These are phyloP conservation scores for Aegilops tauschii DNA, from an alignment of 176 grass and related monocot species.

Conservation along the genomic window DNA sequence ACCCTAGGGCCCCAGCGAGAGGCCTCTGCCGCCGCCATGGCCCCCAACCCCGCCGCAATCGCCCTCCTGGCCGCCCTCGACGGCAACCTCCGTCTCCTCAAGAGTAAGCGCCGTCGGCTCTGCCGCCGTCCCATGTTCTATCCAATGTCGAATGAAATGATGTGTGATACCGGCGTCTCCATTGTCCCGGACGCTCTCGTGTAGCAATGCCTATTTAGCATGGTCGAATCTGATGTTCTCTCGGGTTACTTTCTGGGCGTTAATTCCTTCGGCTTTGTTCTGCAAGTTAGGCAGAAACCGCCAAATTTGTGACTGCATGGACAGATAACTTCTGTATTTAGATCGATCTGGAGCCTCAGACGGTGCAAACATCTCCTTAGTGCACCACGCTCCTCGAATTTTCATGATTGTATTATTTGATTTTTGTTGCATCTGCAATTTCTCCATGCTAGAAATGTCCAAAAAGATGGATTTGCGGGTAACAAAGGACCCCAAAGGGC, in stretches of 20 bases:
- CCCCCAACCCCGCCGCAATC: neutral
- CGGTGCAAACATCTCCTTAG: neutral
- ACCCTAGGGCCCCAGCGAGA: neutral
- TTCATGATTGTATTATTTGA: neutral
- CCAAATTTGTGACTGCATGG: neutral
- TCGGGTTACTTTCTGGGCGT: neutral
- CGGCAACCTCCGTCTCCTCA: slow-evolving; percentile 13
- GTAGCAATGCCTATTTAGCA: neutral
- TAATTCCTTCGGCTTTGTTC: neutral
- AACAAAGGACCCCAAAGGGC: slow-evolving; percentile 9
- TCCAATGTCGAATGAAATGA: neutral
- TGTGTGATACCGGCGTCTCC: neutral
- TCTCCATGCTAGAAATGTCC: slow-evolving; percentile 1
- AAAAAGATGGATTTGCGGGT: slow-evolving; percentile 10
- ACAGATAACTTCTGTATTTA: neutral
- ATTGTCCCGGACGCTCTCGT: neutral
- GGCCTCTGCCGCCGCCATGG: neutral
- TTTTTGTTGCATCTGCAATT: neutral
- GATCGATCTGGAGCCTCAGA: neutral
- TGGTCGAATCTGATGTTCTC: neutral
- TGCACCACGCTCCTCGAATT: neutral
- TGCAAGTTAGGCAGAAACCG: neutral
- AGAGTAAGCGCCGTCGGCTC: neutral
- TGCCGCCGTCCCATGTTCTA: neutral
- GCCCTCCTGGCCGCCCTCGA: slow-evolving; percentile 25